Percentiles rank a stretch among this genome's conserved stretches.
Evolutionary conservation across 78 protist genomes (phyloP).

Genomic region (Dictyostelium capitatum): DNA sequence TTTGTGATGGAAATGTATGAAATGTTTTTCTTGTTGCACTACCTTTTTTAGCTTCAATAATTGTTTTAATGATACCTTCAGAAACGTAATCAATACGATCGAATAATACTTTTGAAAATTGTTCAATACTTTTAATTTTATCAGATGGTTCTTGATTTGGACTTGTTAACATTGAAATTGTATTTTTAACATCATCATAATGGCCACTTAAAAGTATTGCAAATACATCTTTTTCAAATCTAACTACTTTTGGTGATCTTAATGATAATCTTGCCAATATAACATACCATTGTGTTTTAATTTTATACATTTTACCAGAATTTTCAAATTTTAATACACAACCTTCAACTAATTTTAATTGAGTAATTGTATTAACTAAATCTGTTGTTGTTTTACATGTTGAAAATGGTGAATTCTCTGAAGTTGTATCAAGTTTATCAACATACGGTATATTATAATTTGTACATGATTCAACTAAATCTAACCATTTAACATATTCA

Average conservation of each 20-base stretch:
- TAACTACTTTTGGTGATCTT: background rate
- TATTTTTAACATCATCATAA: constrained; percentile 30
- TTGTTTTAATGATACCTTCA: background rate
- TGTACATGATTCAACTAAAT: background rate
- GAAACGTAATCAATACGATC: constrained; percentile 16
- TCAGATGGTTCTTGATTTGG: background rate
- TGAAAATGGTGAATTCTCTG: background rate
- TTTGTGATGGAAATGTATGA: background rate
- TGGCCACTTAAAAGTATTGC: constrained; percentile 6
- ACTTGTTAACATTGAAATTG: background rate
- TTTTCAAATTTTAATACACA: constrained; percentile 32
- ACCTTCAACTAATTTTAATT: constrained; percentile 40
- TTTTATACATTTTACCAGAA: constrained; percentile 54
- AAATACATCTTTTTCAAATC: constrained; percentile 63
- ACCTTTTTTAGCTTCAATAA: constrained; percentile 6
- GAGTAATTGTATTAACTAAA: background rate
- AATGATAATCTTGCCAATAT: background rate
- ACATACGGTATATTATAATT: constrained; percentile 23
- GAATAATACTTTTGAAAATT: constrained; percentile 9
- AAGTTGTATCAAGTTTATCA: background rate
- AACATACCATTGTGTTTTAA: constrained; percentile 44
- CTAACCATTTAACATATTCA: constrained; percentile 5
- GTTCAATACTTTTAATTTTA: constrained; percentile 3
- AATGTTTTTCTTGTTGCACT: background rate
- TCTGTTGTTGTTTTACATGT: background rate